These are phyloP conservation scores for Curvularia spicifera DNA, from an alignment of 2,329 filamentous ascomycete species.

Conservation along the genomic window DNA sequence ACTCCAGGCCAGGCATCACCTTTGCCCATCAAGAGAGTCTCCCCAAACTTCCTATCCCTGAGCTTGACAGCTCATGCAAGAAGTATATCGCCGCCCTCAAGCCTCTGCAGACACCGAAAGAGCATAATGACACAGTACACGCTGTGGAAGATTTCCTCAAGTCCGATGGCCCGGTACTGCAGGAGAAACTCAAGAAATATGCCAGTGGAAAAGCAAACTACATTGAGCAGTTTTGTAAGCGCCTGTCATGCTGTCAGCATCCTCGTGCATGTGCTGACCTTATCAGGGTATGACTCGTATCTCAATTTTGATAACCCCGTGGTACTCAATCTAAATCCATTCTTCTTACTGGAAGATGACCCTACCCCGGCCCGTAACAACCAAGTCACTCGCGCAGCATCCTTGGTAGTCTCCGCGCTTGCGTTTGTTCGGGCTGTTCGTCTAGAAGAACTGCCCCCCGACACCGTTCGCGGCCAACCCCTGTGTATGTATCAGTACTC, in stretches of 20 bases:
- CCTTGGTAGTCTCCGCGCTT: constrained; percentile 85
- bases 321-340: constrained; percentile 95
- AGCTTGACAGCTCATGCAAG: constrained; percentile 76
- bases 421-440: constrained; percentile 92
- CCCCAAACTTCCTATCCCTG: constrained; percentile 90
- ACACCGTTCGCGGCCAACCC: constrained; percentile 81
- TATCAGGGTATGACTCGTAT: constrained; percentile 94
- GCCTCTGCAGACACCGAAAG: constrained; percentile 79
- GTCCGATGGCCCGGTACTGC: constrained; percentile 79
- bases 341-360: constrained; percentile 96
- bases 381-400: constrained; percentile 92
- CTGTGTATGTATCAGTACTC: constrained; percentile 99
- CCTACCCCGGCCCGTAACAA: constrained; percentile 96
- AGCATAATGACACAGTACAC: constrained; percentile 80
- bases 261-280: constrained; percentile 28
- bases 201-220: constrained; percentile 91
- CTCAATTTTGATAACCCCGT: constrained; percentile 98
- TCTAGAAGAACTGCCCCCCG: constrained; percentile 89
- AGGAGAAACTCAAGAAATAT: constrained; percentile 89
- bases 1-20: constrained; percentile 75
- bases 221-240: constrained; percentile 97
- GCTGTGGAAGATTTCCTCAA: constrained; percentile 84
- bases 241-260: constrained; percentile 14
- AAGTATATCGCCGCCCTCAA: constrained; percentile 81
- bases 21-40: constrained; percentile 88